Base-by-base conservation (phyloP, 1,284 basidiomycete species). In the Tylopilus orsonianus region DNA sequence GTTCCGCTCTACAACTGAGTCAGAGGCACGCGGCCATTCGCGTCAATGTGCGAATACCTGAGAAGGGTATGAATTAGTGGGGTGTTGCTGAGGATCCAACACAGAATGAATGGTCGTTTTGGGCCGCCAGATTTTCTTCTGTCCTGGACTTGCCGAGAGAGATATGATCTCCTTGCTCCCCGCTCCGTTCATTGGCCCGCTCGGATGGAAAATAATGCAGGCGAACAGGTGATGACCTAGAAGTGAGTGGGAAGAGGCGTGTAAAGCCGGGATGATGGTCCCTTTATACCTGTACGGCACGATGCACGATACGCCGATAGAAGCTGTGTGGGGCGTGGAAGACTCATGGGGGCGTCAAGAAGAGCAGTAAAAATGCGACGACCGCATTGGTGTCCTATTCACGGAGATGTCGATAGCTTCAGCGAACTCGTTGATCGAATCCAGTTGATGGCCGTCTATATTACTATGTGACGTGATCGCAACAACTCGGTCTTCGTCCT, bases 261-360 rank as follows among this genome's bases (percentile, higher is more conserved):
- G 41, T n/a, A 18, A 26, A 18, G 22, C 8, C 20, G 39, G 33
- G 41, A 33, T 4, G n/a, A 32, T 4, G n/a, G 30, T 24, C 41
- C 22, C 47, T 66, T 64, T 66, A 67, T 57, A 65, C 56, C 42
- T 42, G 41, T 18, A 29, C 16, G 13, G 39, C 58, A 61, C 49
- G 60, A 44, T 49, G 52, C 50, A 52, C 41, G 41, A 20, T 37
- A 34, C 18, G 13, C 24, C 42, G 48, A 52, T 40, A 48, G 36
- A 46, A 40, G 40, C 6, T 24, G 6, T 5, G 20, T 18, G 36
- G 20, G 20, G 54, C 61, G 60, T 65, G 63, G 50, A 41, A 41
- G 38, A 41, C 43, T 46, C 50, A n/a, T 47, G 46, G 38, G 8
- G 14, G 26, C 27, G 33, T 30, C 33, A 34, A 24, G 35, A 48